Base-by-base conservation (phyloP, 257 asterid genomes). In the Penstemon davidsonii region DNA sequence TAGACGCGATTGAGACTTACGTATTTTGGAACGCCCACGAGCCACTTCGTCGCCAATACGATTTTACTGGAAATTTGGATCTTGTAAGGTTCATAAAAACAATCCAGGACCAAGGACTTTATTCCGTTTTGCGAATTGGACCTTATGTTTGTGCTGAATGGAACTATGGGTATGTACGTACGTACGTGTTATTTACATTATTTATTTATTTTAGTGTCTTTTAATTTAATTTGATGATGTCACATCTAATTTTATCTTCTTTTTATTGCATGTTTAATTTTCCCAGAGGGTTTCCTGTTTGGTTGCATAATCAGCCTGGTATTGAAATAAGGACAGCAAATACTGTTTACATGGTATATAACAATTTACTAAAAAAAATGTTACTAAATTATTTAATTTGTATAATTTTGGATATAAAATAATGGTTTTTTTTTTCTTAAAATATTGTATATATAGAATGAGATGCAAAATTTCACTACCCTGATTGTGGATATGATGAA, bases 121-220 rank as follows among this genome's bases (percentile, higher is more conserved):
- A 72, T 18, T 78, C 80, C 8, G 78, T 90, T 49, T 90, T 90
- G 49, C 87, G 97, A 3, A 88, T 90, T 66, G 97, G 97, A 55
- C 97, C 97, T 0, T 90, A 90, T 58, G 90, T 78, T 70, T 90
- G 96, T 60, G 97, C 97, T 0, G 97, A 88, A 64, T 88, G 97
- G 96, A 91, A 85, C 60, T 91, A 76, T 38, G 97, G 97, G 95
- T 89, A 82, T n/a, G 5, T 7, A n/a, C 39, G 55, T 9, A 8
- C 18, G 1, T 7, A 3, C 40, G 13, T 57, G 63, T 57, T 40
- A 0, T 19, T 44, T 6, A 40, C 44, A 18, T 49, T 2, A 25
- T 25, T 1, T 25, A 25, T 25, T 1, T 25, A 25, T 25, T 1
- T 25, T 15, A 15, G 18, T 15, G 18, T 15, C 18, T 15, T 15